Evolutionary conservation across 2,329 filamentous ascomycete species (phyloP), one percentile per base, ranked within the genome.

Genomic region (Venturia aucupariae): DNA sequence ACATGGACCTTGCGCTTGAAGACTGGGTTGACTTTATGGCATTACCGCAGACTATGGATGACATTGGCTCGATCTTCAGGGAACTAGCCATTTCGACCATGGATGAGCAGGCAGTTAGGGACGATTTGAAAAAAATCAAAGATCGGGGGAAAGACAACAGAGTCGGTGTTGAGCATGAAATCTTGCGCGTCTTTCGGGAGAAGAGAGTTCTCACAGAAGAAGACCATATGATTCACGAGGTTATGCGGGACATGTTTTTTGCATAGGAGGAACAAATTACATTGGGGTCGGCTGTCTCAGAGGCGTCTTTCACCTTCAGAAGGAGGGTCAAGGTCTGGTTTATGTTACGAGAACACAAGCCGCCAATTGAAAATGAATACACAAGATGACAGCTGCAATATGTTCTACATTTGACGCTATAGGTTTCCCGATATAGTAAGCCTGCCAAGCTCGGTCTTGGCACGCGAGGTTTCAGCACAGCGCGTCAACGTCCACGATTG

Each of bases 401-500:
- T 48, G 5, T 48, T 13, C 7, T 24, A 24, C 44, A 24, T n/a
- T 11, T 48, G 8, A n/a, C 4, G 44, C 44, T 27, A 13, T 5
- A 27, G 22, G 13, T 3, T 15, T 27, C 46, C 46, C 13, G 5
- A 51, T 15, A 4, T 10, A 22, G 46, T 51, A 51, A 57, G 51
- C 51, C 22, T 57, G 51, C 30, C 51, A 57, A 35, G 51, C 30
- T 22, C 2, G 27, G 4, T 35, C 13, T 41, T 42, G 59, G 4
- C n/a, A n/a, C n/a, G n/a, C 8, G 10, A 22, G 4, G 59, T 60
- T 60, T 60, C 59, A 60, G 35, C 13, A 60, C 59, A 24, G 35
- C 38, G 32, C 59, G 59, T 39, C 59, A 24, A 60, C 32, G 15
- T 44, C 15, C n/a, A 32, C 59, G 35, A 60, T 60, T 60, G 32